A percentile compares a stretch with the other conserved stretches of the same genome.
These are phyloP conservation scores for Medicago truncatula DNA, from an alignment of 306 rosid genomes.

Conservation along the genomic window MtrunA17r5.0-ANR NC_053047.1:14908501-14909000, in stretches of 20 bases:
- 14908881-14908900: conserved; percentile 30
- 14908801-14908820: conserved; percentile 18
- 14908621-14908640: conserved; percentile 26
- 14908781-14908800: conserved; percentile 19
- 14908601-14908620: conserved; percentile 12
- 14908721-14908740: not conserved
- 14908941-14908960: conserved; percentile 25
- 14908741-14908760: not conserved
- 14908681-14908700: conserved; percentile 37
- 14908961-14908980: conserved; percentile 32
- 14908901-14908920: conserved; percentile 10
- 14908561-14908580: conserved; percentile 39
- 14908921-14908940: conserved; percentile 24
- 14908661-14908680: conserved; percentile 15
- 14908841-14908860: not conserved
- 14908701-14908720: conserved; percentile 27
- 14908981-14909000: not conserved
- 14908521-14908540: conserved; percentile 16
- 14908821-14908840: conserved; percentile 18
- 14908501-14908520: conserved; percentile 28
- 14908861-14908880: conserved; percentile 29
- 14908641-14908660: conserved; percentile 27
- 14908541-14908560: not conserved
- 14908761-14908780: not conserved
- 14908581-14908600: conserved; percentile 22